These are phyloP conservation scores for Neonectria sp. DNA, from an alignment of 2,329 filamentous ascomycete genomes.

Conservation along the genomic window DNA sequence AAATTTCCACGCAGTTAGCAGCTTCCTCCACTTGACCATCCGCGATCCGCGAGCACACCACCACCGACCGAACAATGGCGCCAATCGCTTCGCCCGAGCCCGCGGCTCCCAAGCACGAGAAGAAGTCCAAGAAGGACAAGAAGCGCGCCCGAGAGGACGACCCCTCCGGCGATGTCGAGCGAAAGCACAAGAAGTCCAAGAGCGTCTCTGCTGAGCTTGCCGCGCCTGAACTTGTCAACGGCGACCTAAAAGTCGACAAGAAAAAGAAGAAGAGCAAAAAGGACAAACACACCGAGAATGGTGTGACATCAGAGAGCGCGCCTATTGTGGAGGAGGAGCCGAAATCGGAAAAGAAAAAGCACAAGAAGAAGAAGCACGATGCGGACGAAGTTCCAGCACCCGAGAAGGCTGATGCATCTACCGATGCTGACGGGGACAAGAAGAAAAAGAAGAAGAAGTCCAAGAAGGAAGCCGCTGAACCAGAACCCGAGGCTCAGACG, in stretches of 20 bases:
- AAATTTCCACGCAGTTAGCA: conserved; percentile 37
- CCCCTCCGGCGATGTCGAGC: conserved; percentile 55
- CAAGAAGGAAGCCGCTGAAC: conserved; percentile 47
- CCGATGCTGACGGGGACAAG: conserved; percentile 38
- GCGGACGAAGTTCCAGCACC: conserved; percentile 35
- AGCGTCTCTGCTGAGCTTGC: conserved; percentile 55
- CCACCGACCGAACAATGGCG: conserved; percentile 50
- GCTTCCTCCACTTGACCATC: conserved; percentile 32
- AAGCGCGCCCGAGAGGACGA: conserved; percentile 64
- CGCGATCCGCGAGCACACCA: conserved; percentile 23
- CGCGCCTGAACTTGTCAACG: conserved; percentile 42
- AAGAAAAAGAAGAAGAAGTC: conserved; percentile 54
- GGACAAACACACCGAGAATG: conserved; percentile 43
- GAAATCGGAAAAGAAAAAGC: conserved; percentile 47
- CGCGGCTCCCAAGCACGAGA: conserved; percentile 53
- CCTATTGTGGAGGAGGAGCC: conserved; percentile 29
- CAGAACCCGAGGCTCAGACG: conserved; percentile 37
- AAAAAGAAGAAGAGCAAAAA: conserved; percentile 52
- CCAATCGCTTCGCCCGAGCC: conserved; percentile 51
- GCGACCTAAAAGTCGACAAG: conserved; percentile 52
- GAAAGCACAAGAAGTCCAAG: conserved; percentile 67
- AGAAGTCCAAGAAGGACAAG: conserved; percentile 61
- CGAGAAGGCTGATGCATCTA: conserved; percentile 29
- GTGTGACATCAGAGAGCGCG: conserved; percentile 25
- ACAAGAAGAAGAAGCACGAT: conserved; percentile 51